Base-by-base conservation (phyloP, 2,329 filamentous ascomycete species). In the Clarireedia paspali region DNA sequence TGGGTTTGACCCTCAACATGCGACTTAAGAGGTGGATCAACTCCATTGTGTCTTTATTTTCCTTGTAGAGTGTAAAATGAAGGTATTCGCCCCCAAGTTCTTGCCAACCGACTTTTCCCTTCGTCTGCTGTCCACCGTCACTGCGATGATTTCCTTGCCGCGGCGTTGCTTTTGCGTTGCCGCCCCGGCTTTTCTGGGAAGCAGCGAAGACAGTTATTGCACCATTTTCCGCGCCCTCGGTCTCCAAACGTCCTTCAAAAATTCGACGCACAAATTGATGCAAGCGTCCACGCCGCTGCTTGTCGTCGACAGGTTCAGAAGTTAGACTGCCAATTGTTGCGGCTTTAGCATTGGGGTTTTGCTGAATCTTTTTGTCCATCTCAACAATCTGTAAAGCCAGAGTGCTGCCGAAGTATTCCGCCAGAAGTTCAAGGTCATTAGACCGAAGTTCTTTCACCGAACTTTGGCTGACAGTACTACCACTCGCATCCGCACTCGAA, bases 61-160 rank as follows among this genome's bases (percentile, higher is more conserved):
- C 85, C 69, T 89, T 89, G 74, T 87, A 86, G 39, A 89, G 73
- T 0, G 82, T 85, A 66, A 89, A 89, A 67, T 89, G 86, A n/a
- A 89, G 70, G 65, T 84, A 84, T 57, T 85, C 79, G 7, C 86
- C 86, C 38, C 85, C 84, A 44, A 85, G 74, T 61, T 87, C 83
- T 53, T 82, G 74, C 84, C 84, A 88, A 52, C 74, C 76, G 38
- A 80, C 65, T 62, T 78, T 79, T 46, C 74, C 60, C 63, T 60
- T 65, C 23, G 59, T 48, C 47, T 65, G 58, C 30, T 46, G 60
- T 26, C 64, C 62, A 26, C 48, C 50, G 15, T 60, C 58, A 26
- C 58, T 55, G 7, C 42, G 38, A 46, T 57, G 58, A 26, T 57
- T 53, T 40, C 27, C 45, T 5, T 36, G 48, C 17, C 57, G 20